Conservation (phyloP, 176 grass and related monocot species). For the Elymus sibiricus region DNA sequence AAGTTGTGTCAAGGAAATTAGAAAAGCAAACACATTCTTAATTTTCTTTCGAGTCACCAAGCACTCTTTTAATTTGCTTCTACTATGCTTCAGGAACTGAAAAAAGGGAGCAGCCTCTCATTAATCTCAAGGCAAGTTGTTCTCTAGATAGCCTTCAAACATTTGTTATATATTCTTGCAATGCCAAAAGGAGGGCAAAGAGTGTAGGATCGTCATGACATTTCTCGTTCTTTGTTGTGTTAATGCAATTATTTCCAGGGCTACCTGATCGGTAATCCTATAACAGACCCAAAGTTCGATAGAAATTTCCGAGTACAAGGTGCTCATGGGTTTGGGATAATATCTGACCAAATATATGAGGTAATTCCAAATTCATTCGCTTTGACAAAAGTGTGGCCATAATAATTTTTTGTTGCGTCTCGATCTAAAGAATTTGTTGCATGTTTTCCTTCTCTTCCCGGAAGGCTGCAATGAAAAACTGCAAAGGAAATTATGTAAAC, state of each 20-base stretch:
- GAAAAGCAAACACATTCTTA: background rate
- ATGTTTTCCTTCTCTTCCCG: background rate
- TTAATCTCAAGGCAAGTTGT: constrained; percentile 43
- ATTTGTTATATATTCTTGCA: background rate
- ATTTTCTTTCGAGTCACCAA: too few relatives aligned
- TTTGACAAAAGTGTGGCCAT: background rate
- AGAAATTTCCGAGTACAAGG: background rate
- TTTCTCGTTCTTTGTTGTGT: background rate
- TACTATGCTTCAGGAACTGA: constrained; percentile 30
- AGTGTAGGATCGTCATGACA: background rate
- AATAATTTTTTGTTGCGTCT: background rate
- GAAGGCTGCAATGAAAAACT: constrained; percentile 24
- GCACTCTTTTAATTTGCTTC: background rate
- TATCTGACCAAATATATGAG: constrained; percentile 60
- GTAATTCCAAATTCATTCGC: background rate
- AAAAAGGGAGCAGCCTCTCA: constrained; percentile 19
- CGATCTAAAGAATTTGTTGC: background rate
- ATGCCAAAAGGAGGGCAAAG: background rate
- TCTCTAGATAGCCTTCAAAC: background rate
- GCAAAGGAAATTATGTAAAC: constrained; percentile 32
- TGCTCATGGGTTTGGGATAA: constrained; percentile 57
- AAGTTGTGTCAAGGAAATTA: background rate
- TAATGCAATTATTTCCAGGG: constrained; percentile 31
- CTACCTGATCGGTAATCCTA: constrained; percentile 50
- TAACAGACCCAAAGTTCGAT: constrained; percentile 24